These are phyloP conservation scores for Tricholoma hemisulphureum DNA, from an alignment of 768 basidiomycete species.

Conservation along the genomic window DNA sequence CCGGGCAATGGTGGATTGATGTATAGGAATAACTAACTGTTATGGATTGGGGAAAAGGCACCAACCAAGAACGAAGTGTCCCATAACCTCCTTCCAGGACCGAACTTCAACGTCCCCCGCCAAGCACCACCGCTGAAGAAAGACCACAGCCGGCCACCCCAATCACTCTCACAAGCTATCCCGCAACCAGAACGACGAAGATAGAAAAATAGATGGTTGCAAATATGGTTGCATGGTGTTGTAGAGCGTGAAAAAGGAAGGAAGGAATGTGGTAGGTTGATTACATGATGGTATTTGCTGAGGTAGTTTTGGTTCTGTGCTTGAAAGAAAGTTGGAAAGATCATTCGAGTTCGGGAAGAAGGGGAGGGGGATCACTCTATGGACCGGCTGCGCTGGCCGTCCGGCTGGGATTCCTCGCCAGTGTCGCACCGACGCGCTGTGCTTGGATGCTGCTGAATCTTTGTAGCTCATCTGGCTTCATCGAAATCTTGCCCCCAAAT, in stretches of 20 bases:
- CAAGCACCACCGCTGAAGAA: not conserved
- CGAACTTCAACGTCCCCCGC: not conserved
- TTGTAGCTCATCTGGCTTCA: constrained; percentile 83
- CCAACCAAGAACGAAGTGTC: not conserved
- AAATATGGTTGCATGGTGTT: constrained; percentile 1
- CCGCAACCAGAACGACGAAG: constrained; percentile 1
- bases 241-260: not conserved
- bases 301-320: not conserved
- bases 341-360: not conserved
- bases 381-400: constrained; percentile 32
- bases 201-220: not conserved
- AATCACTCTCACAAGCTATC: not conserved
- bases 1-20: not conserved
- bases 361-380: not conserved
- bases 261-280: constrained; percentile 5
- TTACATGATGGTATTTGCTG: constrained; percentile 6
- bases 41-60: not conserved
- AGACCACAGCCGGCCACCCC: constrained; percentile 3
- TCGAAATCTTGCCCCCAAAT: constrained; percentile 74
- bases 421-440: constrained; percentile 67
- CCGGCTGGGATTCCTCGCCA: constrained; percentile 75
- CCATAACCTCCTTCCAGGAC: not conserved
- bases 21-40: not conserved
- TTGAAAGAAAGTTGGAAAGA: constrained; percentile 3
- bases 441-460: constrained; percentile 88